Percentiles rank a stretch among this genome's conserved stretches.
phyloP scores from a whole-genome alignment of 805 yeast genomes.

The Ogataea paraovalis region DNA sequence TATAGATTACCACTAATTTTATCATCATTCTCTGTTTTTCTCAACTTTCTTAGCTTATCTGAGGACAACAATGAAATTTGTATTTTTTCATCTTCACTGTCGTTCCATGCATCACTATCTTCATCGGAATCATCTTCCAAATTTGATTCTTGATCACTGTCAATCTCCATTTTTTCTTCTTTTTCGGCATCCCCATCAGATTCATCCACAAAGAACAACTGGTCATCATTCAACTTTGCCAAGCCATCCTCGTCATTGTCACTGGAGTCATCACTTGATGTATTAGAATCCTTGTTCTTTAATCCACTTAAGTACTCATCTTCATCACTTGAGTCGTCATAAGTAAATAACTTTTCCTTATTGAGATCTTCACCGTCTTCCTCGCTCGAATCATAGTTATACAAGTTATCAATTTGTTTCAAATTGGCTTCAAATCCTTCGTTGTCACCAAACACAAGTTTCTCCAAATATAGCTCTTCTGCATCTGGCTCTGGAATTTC shows the following conservation, averaged over 20 bases:
- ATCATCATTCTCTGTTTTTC: slow-evolving; percentile 45
- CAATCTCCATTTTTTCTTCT: slow-evolving; percentile 33
- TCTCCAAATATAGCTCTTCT: slow-evolving; percentile 77
- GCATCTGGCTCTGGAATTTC: slow-evolving; percentile 69
- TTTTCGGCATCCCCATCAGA: slow-evolving; percentile 26
- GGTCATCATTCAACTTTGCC: slow-evolving; percentile 41
- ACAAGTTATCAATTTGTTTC: slow-evolving; percentile 55
- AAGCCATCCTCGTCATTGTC: slow-evolving; percentile 33
- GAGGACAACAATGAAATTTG: slow-evolving; percentile 55
- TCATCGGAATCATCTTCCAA: slow-evolving; percentile 28
- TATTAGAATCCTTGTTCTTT: slow-evolving; percentile 42
- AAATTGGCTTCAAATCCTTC: slow-evolving; percentile 68
- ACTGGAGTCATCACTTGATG: slow-evolving; percentile 27
- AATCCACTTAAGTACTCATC: slow-evolving; percentile 35
- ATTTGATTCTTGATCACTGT: slow-evolving; percentile 18
- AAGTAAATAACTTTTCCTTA: slow-evolving; percentile 21
- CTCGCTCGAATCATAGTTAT: slow-evolving; percentile 41
- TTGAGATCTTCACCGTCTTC: slow-evolving; percentile 21
- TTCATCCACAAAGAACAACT: slow-evolving; percentile 53
- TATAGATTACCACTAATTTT: slow-evolving; percentile 32
- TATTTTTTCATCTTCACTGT: slow-evolving; percentile 83
- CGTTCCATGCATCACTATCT: slow-evolving; percentile 65
- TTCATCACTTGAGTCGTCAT: slow-evolving; percentile 28
- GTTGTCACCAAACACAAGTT: slow-evolving; percentile 83
- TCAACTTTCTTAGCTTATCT: slow-evolving; percentile 66